These are phyloP conservation scores for Gastrolobium bilobum DNA, from an alignment of 306 rosid genomes.

Conservation along the genomic window DNA sequence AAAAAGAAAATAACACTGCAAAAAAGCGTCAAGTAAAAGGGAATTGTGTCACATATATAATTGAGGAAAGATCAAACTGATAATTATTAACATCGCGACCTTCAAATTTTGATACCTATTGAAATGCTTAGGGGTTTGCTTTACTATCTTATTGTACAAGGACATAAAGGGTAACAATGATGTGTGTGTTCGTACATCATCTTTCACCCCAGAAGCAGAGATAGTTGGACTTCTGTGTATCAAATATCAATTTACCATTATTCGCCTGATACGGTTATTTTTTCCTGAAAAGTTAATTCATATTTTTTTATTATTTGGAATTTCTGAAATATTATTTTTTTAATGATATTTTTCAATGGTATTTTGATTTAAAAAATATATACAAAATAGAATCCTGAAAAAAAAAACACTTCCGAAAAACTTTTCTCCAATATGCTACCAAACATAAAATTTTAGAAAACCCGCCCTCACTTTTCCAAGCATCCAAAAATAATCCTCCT, in stretches of 20 bases:
- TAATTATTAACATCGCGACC: slow-evolving; percentile 43
- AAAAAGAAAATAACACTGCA: background rate
- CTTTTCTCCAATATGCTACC: too few relatives aligned
- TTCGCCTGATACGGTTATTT: too few relatives aligned
- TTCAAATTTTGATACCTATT: slow-evolving; percentile 23
- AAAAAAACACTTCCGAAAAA: too few relatives aligned
- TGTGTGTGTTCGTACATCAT: slow-evolving; percentile 31
- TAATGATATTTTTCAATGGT: too few relatives aligned
- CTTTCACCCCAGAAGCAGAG: slow-evolving; percentile 30
- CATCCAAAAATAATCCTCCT: slow-evolving; percentile 22
- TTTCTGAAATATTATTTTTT: too few relatives aligned
- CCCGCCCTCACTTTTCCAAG: too few relatives aligned
- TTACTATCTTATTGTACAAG: slow-evolving; percentile 42
- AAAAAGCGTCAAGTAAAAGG: background rate
- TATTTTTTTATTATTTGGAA: too few relatives aligned
- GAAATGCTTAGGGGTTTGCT: slow-evolving; percentile 49
- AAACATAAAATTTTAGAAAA: too few relatives aligned
- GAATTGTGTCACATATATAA: slow-evolving; percentile 27
- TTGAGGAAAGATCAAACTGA: slow-evolving; percentile 31
- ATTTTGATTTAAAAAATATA: too few relatives aligned
- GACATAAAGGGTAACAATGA: slow-evolving; percentile 45
- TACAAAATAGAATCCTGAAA: too few relatives aligned
- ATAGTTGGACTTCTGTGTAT: slow-evolving; percentile 41
- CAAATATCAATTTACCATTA: background rate
- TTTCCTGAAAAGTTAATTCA: too few relatives aligned